phyloP scores from a whole-genome alignment of 2,329 filamentous ascomycete genomes.

The Paecilomyces sp. region DNA sequence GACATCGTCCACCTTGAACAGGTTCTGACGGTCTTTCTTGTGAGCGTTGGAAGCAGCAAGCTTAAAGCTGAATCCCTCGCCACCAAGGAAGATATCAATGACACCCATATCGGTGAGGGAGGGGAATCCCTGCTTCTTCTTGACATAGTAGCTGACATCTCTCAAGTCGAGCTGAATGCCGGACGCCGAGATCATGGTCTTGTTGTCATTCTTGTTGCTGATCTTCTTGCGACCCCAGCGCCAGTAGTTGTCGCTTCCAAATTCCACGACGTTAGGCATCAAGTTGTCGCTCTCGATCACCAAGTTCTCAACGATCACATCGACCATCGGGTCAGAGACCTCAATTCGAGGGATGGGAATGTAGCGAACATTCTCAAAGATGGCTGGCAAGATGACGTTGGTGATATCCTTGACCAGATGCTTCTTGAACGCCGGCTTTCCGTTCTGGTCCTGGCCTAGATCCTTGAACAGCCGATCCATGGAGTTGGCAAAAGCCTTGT shows the following conservation, averaged over 20 bases:
- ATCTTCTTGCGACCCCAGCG: slow-evolving; percentile 88
- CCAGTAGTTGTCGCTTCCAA: slow-evolving; percentile 89
- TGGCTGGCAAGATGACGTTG: slow-evolving; percentile 73
- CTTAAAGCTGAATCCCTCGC: slow-evolving; percentile 84
- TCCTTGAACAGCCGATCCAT: slow-evolving; percentile 81
- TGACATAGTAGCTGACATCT: slow-evolving; percentile 87
- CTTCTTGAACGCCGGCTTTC: slow-evolving; percentile 84
- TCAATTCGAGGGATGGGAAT: slow-evolving; percentile 92
- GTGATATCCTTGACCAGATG: slow-evolving; percentile 84
- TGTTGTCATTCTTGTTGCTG: slow-evolving; percentile 73
- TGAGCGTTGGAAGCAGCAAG: slow-evolving; percentile 79
- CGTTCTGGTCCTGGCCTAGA: slow-evolving; percentile 78
- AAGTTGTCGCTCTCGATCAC: slow-evolving; percentile 96
- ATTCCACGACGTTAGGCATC: slow-evolving; percentile 83
- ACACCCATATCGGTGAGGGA: slow-evolving; percentile 80
- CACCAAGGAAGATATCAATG: slow-evolving; percentile 79
- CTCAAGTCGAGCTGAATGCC: slow-evolving; percentile 88
- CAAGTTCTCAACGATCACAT: slow-evolving; percentile 88
- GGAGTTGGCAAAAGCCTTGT: slow-evolving; percentile 69
- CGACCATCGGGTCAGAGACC: slow-evolving; percentile 74
- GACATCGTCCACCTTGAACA: slow-evolving; percentile 92
- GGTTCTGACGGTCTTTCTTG: slow-evolving; percentile 66
- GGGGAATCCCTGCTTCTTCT: slow-evolving; percentile 90
- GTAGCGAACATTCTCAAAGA: slow-evolving; percentile 81
- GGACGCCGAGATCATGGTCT: slow-evolving; percentile 74